A percentile compares a stretch with the other conserved stretches of the same genome.
Conservation (phyloP, 140 eudicot genomes). For the Cichorium intybus region DNA sequence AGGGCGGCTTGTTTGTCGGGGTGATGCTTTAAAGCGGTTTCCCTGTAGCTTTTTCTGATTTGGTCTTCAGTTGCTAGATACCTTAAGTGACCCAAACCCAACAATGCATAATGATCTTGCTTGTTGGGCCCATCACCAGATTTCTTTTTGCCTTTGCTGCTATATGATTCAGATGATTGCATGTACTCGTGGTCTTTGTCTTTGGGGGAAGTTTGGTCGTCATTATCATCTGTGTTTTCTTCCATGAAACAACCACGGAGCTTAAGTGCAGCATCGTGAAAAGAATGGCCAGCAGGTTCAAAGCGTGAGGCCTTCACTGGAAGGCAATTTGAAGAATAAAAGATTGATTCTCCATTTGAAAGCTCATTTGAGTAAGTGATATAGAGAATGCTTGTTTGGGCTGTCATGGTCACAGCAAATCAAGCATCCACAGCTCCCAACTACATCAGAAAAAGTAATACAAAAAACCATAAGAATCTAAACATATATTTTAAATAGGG, state of each 20-base stretch:
- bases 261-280: constrained; percentile 76
- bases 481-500: background rate
- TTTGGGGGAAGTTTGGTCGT: constrained; percentile 30
- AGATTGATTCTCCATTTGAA: constrained; percentile 57
- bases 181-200: constrained; percentile 47
- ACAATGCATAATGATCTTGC: constrained; percentile 91
- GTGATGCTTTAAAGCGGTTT: constrained; percentile 79
- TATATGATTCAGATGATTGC: constrained; percentile 78
- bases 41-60: constrained; percentile 77
- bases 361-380: constrained; percentile 71
- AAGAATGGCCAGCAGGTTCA: constrained; percentile 96
- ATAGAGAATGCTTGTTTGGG: constrained; percentile 42
- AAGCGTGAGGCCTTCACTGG: constrained; percentile 60
- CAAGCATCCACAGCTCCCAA: constrained; percentile 40
- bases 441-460: constrained; percentile 4
- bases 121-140: constrained; percentile 53
- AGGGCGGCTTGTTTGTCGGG: constrained; percentile 96
- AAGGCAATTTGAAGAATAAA: constrained; percentile 64
- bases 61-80: constrained; percentile 94
- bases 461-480: background rate
- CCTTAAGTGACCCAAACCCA: constrained; percentile 87
- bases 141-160: constrained; percentile 87
- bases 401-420: constrained; percentile 38
- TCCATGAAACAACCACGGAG: constrained; percentile 55
- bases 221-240: constrained; percentile 35